Evolutionary conservation across 163 green algal genomes (phyloP).

Genomic region (Coccomyxa subellipsoidea): DNA sequence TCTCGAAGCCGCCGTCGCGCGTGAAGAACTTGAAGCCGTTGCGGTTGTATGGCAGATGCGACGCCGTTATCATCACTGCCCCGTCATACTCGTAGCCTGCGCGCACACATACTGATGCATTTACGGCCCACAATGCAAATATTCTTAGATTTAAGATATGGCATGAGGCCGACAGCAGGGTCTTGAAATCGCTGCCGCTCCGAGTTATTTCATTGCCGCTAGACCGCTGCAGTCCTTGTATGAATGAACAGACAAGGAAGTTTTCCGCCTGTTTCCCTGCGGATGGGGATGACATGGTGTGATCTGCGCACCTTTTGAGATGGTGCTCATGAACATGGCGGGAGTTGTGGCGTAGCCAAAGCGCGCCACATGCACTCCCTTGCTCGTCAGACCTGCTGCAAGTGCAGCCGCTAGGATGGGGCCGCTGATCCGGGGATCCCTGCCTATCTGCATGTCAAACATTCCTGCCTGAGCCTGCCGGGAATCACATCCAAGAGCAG

Average conservation of each 20-base stretch:
- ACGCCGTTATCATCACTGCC: conserved; percentile 88
- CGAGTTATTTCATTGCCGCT: no score
- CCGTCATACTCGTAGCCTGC: conserved; percentile 55
- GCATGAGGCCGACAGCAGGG: no score
- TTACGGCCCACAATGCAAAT: no score
- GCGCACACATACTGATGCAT: background rate
- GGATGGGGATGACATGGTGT: no score
- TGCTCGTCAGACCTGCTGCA: conserved; percentile 52
- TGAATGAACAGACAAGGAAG: no score
- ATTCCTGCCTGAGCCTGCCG: no score
- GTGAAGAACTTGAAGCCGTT: conserved; percentile 87
- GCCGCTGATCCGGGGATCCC: conserved; percentile 80
- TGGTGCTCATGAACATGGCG: conserved; percentile 93
- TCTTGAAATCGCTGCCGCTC: no score
- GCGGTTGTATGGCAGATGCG: conserved; percentile 85
- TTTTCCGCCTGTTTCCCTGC: no score
- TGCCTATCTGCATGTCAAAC: conserved; percentile 52
- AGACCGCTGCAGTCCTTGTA: no score
- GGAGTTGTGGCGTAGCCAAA: conserved; percentile 87
- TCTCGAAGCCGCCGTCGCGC: conserved; percentile 52
- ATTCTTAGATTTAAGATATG: no score
- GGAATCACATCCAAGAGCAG: no score
- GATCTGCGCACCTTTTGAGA: conserved; percentile 44
- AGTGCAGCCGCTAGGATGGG: conserved; percentile 57
- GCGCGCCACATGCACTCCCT: conserved; percentile 59